Evolutionary conservation across 176 grass and related monocot species (phyloP).

Genomic region (Juncus effusus): DNA sequence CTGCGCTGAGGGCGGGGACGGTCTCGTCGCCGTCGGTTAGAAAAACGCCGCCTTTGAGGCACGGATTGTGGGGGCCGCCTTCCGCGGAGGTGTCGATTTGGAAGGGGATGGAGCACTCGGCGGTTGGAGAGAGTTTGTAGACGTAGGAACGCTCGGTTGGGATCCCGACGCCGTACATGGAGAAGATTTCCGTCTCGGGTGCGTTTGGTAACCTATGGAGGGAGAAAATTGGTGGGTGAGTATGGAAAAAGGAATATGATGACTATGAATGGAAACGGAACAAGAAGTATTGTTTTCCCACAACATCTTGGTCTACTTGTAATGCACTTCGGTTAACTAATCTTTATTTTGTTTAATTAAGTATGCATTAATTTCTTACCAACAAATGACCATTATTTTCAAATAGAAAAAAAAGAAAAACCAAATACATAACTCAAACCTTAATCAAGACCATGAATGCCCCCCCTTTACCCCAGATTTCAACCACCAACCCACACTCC

Average conservation of each 20-base stretch:
- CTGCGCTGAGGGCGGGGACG: constrained; percentile 82
- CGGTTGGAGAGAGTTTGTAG: constrained; percentile 64
- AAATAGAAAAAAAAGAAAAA: neutral
- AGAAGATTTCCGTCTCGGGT: constrained; percentile 95
- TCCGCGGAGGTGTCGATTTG: constrained; percentile 80
- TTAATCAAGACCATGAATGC: too few relatives aligned
- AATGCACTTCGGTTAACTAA: neutral
- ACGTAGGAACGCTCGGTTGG: constrained; percentile 97
- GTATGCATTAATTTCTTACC: neutral
- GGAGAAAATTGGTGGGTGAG: neutral
- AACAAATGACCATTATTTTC: constrained; percentile 1
- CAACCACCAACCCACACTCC: neutral
- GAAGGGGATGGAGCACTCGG: constrained; percentile 90
- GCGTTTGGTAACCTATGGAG: constrained; percentile 73
- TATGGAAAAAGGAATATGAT: neutral
- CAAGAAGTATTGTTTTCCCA: constrained; percentile 17
- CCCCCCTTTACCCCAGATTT: too few relatives aligned
- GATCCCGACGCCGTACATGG: constrained; percentile 96
- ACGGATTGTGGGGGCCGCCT: constrained; percentile 58
- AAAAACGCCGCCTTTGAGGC: constrained; percentile 81
- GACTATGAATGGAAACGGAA: neutral
- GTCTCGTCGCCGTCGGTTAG: constrained; percentile 85
- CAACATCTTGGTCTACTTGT: constrained; percentile 19
- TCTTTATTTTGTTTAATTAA: constrained; percentile 5
- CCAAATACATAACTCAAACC: too few relatives aligned